A percentile compares a stretch with the other conserved stretches of the same genome.
Evolutionary conservation across 768 basidiomycete genomes (phyloP).

Genomic region (Ephemerocybe angulata): DNA sequence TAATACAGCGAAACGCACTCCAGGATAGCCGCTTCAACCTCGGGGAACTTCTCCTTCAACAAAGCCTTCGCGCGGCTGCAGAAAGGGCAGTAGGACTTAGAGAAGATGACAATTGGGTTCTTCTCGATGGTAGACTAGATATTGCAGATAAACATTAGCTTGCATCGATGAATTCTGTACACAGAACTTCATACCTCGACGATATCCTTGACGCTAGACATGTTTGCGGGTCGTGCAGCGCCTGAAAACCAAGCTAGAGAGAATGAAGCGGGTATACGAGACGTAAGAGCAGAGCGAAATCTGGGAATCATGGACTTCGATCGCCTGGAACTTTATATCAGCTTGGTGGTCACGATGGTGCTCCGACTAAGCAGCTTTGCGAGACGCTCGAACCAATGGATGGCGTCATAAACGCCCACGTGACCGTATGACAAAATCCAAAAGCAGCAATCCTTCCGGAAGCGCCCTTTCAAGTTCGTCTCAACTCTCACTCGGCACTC

Average conservation of each 20-base stretch:
- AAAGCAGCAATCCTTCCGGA: no score
- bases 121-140: constrained; percentile 41
- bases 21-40: constrained; percentile 34
- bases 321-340: constrained; percentile 2
- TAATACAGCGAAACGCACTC: constrained; percentile 38
- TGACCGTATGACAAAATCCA: background rate
- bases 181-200: constrained; percentile 38
- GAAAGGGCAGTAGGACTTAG: constrained; percentile 56
- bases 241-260: constrained; percentile 28
- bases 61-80: constrained; percentile 48
- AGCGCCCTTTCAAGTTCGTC: no score
- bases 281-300: constrained; percentile 21
- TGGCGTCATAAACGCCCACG: background rate
- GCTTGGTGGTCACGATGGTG: background rate
- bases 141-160: constrained; percentile 2
- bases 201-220: constrained; percentile 32
- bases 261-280: constrained; percentile 24
- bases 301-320: constrained; percentile 23
- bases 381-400: background rate
- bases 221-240: constrained; percentile 27
- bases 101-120: constrained; percentile 57
- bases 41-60: constrained; percentile 37
- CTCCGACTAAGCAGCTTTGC: no score
- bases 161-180: background rate
- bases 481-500: no score